Evolutionary conservation across 1,284 basidiomycete genomes (phyloP), one percentile per base, ranked within the genome.

Genomic region (Sphaerobolus stellatus): DNA sequence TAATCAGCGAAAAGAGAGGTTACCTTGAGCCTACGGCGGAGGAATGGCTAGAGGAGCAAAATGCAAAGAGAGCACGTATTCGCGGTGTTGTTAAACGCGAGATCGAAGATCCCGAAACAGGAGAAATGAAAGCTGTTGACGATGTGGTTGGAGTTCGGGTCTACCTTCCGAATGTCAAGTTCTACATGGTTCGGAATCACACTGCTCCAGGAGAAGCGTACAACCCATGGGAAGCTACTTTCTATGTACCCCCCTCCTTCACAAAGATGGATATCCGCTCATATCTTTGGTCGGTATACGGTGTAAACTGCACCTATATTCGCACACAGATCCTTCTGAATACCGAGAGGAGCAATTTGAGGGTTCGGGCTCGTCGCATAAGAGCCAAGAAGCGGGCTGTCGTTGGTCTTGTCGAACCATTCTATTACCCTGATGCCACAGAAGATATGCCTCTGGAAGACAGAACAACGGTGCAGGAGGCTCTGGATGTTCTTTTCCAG

Each of bases 171-270:
- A 97, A 97, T 71, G 79, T 90, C 63, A 71, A 88, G 59, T 86
- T 97, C 71, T 81, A 84, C 54, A 78, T 98, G 52, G 85, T 96
- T 44, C 85, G 91, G 36, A 98, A 98, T 71, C 73, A 87, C 64
- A 94, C 92, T 0, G 83, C 81, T 0, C 71, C 75, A 1, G 91
- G 89, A 0, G 73, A 90, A 64, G 77, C 91, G 4, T 98, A 98
- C 78, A 96, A 98, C 62, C 90, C 94, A 1, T 94, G 88, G 75
- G 89, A 94, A 69, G 94, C 94, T 6, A 98, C 95, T 1, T 97
- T 98, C 78, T 89, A 92, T 55, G 81, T 97, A 40, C 84, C 89
- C 1, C 86, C 85, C 56, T 85, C 83, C 50, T 80, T 96, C 73
- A 96, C 93, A 54, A 98, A 98, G 75, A 92, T 88, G 59, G 92